Evolutionary conservation across 345 rosid species (phyloP).

Genomic region (Reutealis trisperma): DNA sequence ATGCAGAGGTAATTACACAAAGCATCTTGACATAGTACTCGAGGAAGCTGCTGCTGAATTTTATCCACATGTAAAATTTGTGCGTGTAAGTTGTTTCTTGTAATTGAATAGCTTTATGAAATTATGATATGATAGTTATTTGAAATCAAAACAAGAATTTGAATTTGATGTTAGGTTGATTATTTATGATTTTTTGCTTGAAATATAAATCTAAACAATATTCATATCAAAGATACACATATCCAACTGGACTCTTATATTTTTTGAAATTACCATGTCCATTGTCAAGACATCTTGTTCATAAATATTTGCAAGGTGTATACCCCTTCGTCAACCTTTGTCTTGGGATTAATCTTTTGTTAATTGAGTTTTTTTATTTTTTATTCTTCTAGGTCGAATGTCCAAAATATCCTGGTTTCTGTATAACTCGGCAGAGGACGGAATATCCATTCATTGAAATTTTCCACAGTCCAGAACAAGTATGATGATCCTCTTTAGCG

Average conservation of each 20-base stretch:
- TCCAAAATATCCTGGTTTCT: conserved; percentile 97
- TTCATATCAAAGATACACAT: no score
- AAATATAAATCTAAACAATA: no score
- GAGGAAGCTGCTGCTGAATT: conserved; percentile 92
- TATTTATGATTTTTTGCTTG: no score
- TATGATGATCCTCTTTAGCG: conserved; percentile 25
- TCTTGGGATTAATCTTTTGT: not conserved
- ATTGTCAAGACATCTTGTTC: not conserved
- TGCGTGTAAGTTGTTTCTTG: conserved; percentile 62
- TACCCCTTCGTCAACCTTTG: not conserved
- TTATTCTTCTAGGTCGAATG: conserved; percentile 79
- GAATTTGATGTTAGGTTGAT: no score
- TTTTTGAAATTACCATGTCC: not conserved
- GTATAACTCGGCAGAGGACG: conserved; percentile 78
- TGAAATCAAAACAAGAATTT: no score
- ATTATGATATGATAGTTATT: not conserved
- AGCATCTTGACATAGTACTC: conserved; percentile 78
- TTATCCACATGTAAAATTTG: conserved; percentile 75
- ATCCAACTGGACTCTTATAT: not conserved
- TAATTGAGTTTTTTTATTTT: conserved; percentile 23
- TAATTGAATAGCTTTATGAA: not conserved
- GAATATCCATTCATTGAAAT: conserved; percentile 94
- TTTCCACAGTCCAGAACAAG: conserved; percentile 87
- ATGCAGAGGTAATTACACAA: conserved; percentile 79
- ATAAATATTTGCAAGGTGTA: not conserved